Conservation (phyloP, 202 grass and related monocot genomes). For the Elaeis oleifera region DNA sequence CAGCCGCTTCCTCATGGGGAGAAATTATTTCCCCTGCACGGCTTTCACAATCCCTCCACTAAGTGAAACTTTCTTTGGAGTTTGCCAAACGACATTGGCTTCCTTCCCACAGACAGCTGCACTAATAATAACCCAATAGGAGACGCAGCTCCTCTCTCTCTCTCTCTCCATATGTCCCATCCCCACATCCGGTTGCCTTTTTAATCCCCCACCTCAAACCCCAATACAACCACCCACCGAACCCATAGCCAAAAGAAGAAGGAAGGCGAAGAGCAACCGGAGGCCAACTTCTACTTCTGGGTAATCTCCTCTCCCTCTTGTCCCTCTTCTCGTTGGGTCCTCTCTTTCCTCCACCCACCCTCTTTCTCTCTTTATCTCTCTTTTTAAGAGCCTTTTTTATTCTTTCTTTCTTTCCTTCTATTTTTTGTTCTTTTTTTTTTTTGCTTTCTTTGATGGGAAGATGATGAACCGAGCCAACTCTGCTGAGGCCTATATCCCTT, state of each 20-base stretch:
- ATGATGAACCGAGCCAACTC: not conserved
- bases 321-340: constrained; percentile 1
- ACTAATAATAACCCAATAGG: not conserved
- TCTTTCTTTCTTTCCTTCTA: constrained; percentile 3
- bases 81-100: too few relatives aligned
- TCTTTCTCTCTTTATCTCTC: constrained; percentile 12
- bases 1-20: not conserved
- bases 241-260: constrained; percentile 19
- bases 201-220: constrained; percentile 8
- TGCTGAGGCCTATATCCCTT: not conserved
- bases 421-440: constrained; percentile 3
- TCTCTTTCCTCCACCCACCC: not conserved
- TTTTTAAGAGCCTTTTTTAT: not conserved
- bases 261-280: not conserved
- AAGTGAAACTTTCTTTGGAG: not conserved
- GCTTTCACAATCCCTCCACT: not conserved
- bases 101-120: not conserved
- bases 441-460: not conserved
- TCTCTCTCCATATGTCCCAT: not conserved
- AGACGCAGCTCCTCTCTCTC: not conserved
- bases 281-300: constrained; percentile 22
- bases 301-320: constrained; percentile 8
- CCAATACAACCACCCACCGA: constrained; percentile 19
- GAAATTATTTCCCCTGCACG: not conserved
- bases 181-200: not conserved